Evolutionary conservation across 129 eudicot genomes (phyloP).

Genomic region (Saussurea involucrata): DNA sequence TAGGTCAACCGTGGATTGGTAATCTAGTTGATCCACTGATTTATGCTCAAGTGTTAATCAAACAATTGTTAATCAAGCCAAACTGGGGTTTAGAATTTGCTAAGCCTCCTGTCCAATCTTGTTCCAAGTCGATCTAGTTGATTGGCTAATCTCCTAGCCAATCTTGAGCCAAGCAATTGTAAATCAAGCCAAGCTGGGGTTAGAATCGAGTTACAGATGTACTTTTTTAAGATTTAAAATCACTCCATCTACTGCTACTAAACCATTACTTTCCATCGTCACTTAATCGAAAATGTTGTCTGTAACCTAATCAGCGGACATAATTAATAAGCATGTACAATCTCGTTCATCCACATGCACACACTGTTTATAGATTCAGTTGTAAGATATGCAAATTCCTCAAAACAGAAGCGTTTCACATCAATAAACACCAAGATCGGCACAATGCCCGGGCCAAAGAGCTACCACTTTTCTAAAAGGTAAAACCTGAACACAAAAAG

Average conservation of each 20-base stretch:
- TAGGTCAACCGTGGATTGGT: background rate
- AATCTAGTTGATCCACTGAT: background rate
- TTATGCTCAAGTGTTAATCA: background rate
- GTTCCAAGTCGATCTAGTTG: background rate
- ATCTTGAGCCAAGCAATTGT: background rate
- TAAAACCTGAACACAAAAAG: background rate
- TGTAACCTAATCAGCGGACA: background rate
- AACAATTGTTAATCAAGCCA: background rate
- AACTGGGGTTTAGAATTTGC: background rate
- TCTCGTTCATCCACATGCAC: background rate
- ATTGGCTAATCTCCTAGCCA: background rate
- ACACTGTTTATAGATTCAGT: background rate
- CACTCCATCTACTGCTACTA: background rate
- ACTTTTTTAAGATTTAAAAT: background rate
- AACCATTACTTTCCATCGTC: background rate
- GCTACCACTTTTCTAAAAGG: background rate
- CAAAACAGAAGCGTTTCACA: slow-evolving; percentile 5
- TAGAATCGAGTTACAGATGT: background rate
- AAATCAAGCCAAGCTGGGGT: background rate
- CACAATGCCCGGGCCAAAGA: slow-evolving; percentile 17
- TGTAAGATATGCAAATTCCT: background rate
- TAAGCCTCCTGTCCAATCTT: background rate
- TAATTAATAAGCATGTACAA: background rate
- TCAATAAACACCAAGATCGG: slow-evolving; percentile 21
- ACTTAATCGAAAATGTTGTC: background rate